Evolutionary conservation across 208 protist species (phyloP).

Genomic region (Crithidia acanthocephali): DNA sequence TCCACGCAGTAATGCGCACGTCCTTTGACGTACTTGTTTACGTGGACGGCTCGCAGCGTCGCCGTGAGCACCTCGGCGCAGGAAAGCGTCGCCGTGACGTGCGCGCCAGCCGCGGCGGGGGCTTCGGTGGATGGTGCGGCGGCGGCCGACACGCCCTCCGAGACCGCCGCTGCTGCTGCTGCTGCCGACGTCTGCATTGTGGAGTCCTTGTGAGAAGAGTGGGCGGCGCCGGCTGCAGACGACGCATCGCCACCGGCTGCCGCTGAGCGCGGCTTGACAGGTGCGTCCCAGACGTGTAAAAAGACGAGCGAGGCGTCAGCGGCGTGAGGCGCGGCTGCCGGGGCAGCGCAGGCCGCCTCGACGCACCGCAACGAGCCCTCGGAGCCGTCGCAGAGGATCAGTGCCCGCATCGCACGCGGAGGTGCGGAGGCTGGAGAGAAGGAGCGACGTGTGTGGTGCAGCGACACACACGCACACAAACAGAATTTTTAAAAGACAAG

Average conservation of each 20-base stretch:
- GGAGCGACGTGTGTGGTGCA: neutral
- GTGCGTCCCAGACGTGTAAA: constrained; percentile 61
- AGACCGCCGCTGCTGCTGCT: neutral
- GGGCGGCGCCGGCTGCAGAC: neutral
- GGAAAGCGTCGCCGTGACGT: neutral
- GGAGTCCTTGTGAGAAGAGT: neutral
- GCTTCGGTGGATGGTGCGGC: neutral
- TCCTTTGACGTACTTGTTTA: constrained; percentile 66
- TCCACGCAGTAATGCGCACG: constrained; percentile 81
- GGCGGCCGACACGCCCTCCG: neutral
- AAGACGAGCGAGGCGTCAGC: constrained; percentile 68
- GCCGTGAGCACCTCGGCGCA: constrained; percentile 41
- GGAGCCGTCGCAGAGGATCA: constrained; percentile 84
- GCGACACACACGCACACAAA: neutral
- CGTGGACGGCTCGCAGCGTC: constrained; percentile 49
- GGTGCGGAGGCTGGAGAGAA: neutral
- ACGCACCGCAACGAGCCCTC: constrained; percentile 64
- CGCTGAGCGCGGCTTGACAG: neutral
- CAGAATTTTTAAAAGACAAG: too few relatives aligned
- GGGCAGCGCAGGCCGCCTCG: constrained; percentile 65
- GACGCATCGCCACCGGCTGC: neutral
- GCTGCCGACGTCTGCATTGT: neutral
- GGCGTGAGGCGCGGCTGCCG: constrained; percentile 30
- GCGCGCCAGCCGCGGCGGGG: neutral
- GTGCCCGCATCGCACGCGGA: constrained; percentile 15